Conservation (phyloP, 2,329 filamentous ascomycete species). For the Neophaeococcomyces mojaviensis region DNA sequence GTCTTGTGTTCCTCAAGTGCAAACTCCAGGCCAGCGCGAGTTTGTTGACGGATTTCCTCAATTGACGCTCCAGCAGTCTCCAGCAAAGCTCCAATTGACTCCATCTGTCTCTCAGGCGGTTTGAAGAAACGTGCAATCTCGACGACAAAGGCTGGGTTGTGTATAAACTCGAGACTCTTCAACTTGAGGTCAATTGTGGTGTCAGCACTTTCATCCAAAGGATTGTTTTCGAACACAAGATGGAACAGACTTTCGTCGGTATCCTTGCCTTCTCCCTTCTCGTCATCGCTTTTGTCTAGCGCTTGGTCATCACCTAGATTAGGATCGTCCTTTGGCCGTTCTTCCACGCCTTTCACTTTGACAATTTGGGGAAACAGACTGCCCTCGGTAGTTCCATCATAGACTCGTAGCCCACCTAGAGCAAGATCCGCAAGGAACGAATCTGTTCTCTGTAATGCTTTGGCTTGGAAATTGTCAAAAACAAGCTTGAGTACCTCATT, state of each 20-base stretch:
- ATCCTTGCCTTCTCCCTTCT: conserved; percentile 30
- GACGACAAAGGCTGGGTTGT: conserved; percentile 89
- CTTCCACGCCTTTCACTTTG: conserved; percentile 79
- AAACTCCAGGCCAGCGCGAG: conserved; percentile 89
- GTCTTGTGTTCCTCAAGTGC: conserved; percentile 97
- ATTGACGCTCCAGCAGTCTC: conserved; percentile 93
- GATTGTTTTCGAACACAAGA: conserved; percentile 88
- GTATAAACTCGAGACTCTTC: conserved; percentile 93
- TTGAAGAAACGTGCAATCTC: conserved; percentile 93
- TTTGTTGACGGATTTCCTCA: conserved; percentile 90
- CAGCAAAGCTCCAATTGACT: conserved; percentile 92
- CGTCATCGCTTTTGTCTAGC: conserved; percentile 35
- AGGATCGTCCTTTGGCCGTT: conserved; percentile 44
- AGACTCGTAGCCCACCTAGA: conserved; percentile 85
- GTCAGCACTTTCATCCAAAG: conserved; percentile 84
- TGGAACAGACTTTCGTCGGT: conserved; percentile 78
- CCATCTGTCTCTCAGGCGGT: conserved; percentile 94
- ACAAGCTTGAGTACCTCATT: conserved; percentile 82
- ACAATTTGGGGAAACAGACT: conserved; percentile 94
- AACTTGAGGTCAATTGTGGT: conserved; percentile 83
- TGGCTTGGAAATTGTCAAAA: conserved; percentile 91
- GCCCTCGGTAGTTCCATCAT: conserved; percentile 88
- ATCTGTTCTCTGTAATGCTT: conserved; percentile 80
- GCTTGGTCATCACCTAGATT: conserved; percentile 35
- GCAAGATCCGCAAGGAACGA: conserved; percentile 83